These are phyloP conservation scores for Hypomyces rosellus DNA, from an alignment of 2,329 filamentous ascomycete species.

Conservation along the genomic window DNA sequence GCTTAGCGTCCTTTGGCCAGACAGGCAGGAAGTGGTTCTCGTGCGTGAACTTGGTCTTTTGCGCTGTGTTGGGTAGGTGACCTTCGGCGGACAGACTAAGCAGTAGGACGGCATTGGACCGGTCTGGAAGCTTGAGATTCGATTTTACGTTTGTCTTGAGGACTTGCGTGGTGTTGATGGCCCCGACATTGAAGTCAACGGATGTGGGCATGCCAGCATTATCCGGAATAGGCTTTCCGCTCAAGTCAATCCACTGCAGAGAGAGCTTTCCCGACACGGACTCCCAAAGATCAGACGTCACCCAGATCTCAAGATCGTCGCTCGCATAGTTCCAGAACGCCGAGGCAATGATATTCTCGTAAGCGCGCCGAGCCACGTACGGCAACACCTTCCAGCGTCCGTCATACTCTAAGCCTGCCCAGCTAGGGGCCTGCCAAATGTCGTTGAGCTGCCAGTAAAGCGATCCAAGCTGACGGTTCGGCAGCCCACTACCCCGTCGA, in stretches of 20 bases:
- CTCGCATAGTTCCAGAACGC: slow-evolving; percentile 9
- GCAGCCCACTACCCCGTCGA: slow-evolving; percentile 49
- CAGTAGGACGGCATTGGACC: slow-evolving; percentile 9
- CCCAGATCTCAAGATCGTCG: slow-evolving; percentile 9
- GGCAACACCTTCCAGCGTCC: slow-evolving; percentile 59
- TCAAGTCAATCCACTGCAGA: slow-evolving; percentile 11
- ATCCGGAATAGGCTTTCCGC: slow-evolving; percentile 6
- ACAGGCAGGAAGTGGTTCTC: slow-evolving; percentile 12
- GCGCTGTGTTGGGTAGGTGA: slow-evolving; percentile 9
- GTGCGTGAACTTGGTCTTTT: slow-evolving; percentile 7
- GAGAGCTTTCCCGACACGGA: slow-evolving; percentile 7
- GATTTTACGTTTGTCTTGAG: slow-evolving; percentile 6
- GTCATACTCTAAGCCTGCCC: slow-evolving; percentile 57
- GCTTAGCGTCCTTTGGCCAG: slow-evolving; percentile 12
- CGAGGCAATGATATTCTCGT: slow-evolving; percentile 52
- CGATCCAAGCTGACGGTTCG: slow-evolving; percentile 51
- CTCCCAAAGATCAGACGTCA: slow-evolving; percentile 15
- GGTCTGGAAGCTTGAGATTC: slow-evolving; percentile 10
- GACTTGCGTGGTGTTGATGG: slow-evolving; percentile 11
- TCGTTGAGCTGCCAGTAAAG: slow-evolving; percentile 63
- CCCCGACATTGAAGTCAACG: slow-evolving; percentile 9
- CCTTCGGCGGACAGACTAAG: slow-evolving; percentile 11
- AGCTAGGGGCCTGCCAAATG: slow-evolving; percentile 58
- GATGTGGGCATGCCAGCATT: slow-evolving; percentile 10
- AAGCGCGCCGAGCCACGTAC: slow-evolving; percentile 51